These are phyloP conservation scores for Ceriops zippeliana DNA, from an alignment of 345 rosid genomes.

Conservation along the genomic window DNA sequence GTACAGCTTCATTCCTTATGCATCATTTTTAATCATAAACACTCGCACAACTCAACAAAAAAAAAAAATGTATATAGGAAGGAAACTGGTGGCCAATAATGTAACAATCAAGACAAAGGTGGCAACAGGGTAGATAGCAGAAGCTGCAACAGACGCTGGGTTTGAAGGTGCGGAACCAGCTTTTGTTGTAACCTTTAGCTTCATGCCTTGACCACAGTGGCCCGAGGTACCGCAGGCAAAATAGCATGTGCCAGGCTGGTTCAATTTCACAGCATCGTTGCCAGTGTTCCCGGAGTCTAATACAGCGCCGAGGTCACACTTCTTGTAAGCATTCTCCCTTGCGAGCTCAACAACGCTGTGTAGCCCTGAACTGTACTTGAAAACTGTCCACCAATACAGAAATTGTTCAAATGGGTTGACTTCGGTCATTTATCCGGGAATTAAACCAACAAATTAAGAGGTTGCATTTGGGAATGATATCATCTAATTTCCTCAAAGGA, in stretches of 20 bases:
- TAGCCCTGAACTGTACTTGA: constrained; percentile 68
- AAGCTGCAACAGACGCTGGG: constrained; percentile 28
- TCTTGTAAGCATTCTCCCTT: constrained; percentile 68
- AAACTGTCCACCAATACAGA: constrained; percentile 36
- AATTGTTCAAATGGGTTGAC: background rate
- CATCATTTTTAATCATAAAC: too few species aligned
- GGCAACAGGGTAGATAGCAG: constrained; percentile 10
- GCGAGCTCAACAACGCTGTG: constrained; percentile 84
- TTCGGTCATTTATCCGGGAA: background rate
- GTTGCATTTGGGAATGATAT: too few species aligned
- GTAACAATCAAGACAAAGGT: constrained; percentile 11
- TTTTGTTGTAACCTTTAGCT: constrained; percentile 59
- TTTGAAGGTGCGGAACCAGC: constrained; percentile 50
- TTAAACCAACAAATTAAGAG: background rate
- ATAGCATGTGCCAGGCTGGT: constrained; percentile 65
- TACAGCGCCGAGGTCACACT: constrained; percentile 66
- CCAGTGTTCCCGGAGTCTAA: constrained; percentile 62
- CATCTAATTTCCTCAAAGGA: too few species aligned
- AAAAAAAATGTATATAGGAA: background rate
- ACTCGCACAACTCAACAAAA: too few species aligned
- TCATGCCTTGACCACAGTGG: constrained; percentile 89
- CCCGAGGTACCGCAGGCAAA: constrained; percentile 84
- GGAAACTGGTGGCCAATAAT: constrained; percentile 2
- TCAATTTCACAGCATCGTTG: constrained; percentile 66
- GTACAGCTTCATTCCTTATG: too few species aligned